Evolutionary conservation across 2,329 filamentous ascomycete genomes (phyloP).

Genomic region (Calonectria pseudoreteaudii): DNA sequence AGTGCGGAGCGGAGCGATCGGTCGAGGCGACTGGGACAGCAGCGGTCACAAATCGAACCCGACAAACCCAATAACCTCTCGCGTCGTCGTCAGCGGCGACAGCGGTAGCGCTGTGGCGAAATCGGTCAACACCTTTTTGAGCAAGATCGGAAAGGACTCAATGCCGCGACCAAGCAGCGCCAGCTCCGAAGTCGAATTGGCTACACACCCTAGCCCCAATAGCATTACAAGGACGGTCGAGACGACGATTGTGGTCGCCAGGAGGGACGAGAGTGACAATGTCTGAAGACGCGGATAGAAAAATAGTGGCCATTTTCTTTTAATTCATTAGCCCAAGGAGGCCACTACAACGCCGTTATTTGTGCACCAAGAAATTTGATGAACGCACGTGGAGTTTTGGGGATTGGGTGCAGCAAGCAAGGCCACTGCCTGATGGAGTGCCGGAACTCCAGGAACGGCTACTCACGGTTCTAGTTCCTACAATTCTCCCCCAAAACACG

Average conservation of each 20-base stretch:
- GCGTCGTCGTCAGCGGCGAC: slow-evolving; percentile 20
- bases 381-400: neutral
- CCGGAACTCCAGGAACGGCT: neutral
- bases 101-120: neutral
- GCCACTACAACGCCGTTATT: neutral
- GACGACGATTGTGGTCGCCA: slow-evolving; percentile 28
- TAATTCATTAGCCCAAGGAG: neutral
- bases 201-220: slow-evolving; percentile 18
- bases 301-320: neutral
- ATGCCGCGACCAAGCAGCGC: neutral
- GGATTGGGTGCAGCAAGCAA: neutral
- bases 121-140: neutral
- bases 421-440: neutral
- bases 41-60: slow-evolving; percentile 27
- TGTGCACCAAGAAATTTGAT: neutral
- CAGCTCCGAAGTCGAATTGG: slow-evolving; percentile 28
- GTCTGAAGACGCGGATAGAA: neutral
- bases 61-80: slow-evolving; percentile 24
- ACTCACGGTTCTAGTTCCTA: neutral
- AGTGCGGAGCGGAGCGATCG: slow-evolving; percentile 17
- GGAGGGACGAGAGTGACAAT: neutral
- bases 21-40: slow-evolving; percentile 20
- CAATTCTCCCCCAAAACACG: neutral
- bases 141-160: slow-evolving; percentile 18
- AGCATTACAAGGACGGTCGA: slow-evolving; percentile 33